Conservation (phyloP, 2,329 filamentous ascomycete genomes). For the Pseudogymnoascus destructans region DNA sequence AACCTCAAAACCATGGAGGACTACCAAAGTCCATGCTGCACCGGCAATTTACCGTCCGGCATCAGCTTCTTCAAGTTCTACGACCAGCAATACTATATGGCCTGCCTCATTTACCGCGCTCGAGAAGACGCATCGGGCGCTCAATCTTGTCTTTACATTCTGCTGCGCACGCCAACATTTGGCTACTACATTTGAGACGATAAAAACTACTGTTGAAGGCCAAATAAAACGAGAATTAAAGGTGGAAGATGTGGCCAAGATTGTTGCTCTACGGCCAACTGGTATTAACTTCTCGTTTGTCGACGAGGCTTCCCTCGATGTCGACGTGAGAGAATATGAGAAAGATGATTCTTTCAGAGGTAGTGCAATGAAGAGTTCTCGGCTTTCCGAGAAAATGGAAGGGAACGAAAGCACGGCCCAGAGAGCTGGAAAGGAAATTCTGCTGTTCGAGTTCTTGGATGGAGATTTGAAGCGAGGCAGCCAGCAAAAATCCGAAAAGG, state of each 20-base stretch:
- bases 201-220: constrained; percentile 70
- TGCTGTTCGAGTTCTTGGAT: constrained; percentile 88
- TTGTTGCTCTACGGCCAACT: constrained; percentile 64
- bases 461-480: constrained; percentile 79
- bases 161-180: constrained; percentile 87
- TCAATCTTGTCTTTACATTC: constrained; percentile 92
- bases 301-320: constrained; percentile 68
- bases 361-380: constrained; percentile 36
- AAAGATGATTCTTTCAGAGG: constrained; percentile 51
- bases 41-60: constrained; percentile 10
- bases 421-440: constrained; percentile 44
- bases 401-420: constrained; percentile 19
- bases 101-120: constrained; percentile 61
- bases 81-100: constrained; percentile 37
- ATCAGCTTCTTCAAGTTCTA: constrained; percentile 18
- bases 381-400: constrained; percentile 21
- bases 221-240: constrained; percentile 61
- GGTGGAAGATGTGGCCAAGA: constrained; percentile 68
- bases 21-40: constrained; percentile 25
- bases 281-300: constrained; percentile 78
- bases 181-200: constrained; percentile 80
- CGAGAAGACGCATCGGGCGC: constrained; percentile 63
- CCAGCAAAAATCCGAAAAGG: constrained; percentile 43
- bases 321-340: constrained; percentile 59
- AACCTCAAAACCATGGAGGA: constrained; percentile 33